Percentiles rank a stretch among this genome's conserved stretches.
These are phyloP conservation scores for Alternaria postmessia DNA, from an alignment of 2,329 filamentous ascomycete species.

Conservation along the genomic window DNA sequence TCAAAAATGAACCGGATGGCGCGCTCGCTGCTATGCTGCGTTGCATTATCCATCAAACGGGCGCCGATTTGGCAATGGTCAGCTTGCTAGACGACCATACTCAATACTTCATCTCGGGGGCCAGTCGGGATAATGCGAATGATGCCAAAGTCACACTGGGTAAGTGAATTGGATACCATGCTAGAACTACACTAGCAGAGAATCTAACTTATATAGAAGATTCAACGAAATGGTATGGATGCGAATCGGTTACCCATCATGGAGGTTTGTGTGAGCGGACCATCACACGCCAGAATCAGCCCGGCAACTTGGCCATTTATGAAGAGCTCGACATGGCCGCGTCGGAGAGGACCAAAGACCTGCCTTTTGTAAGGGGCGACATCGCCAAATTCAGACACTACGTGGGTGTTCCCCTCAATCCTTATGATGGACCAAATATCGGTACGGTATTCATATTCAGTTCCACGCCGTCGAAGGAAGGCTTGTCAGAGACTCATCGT, in stretches of 20 bases:
- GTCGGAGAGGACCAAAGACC: conserved; percentile 12
- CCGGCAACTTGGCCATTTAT: conserved; percentile 13
- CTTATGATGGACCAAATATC: conserved; percentile 14
- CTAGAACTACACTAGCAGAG: not conserved
- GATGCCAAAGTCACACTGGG: conserved; percentile 13
- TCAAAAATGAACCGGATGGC: conserved; percentile 6
- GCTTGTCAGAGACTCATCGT: conserved; percentile 6
- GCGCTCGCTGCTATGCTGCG: conserved; percentile 14
- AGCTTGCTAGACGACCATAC: conserved; percentile 16
- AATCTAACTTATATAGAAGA: conserved; percentile 6
- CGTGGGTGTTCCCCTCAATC: conserved; percentile 15
- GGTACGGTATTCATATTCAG: conserved; percentile 12
- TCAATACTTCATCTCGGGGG: conserved; percentile 16
- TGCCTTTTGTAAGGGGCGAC: conserved; percentile 12
- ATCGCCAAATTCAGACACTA: conserved; percentile 15
- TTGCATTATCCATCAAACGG: conserved; percentile 13
- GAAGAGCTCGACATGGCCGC: conserved; percentile 13
- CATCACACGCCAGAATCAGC: conserved; percentile 10
- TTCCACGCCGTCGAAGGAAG: conserved; percentile 3
- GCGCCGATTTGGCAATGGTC: conserved; percentile 13
- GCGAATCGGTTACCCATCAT: conserved; percentile 15
- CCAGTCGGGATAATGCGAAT: conserved; percentile 8
- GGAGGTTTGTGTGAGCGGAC: conserved; percentile 17
- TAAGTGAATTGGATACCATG: not conserved
- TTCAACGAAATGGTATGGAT: conserved; percentile 16